These are phyloP conservation scores for Fusarium sp. DNA, from an alignment of 2,329 filamentous ascomycete species.

Conservation along the genomic window DNA sequence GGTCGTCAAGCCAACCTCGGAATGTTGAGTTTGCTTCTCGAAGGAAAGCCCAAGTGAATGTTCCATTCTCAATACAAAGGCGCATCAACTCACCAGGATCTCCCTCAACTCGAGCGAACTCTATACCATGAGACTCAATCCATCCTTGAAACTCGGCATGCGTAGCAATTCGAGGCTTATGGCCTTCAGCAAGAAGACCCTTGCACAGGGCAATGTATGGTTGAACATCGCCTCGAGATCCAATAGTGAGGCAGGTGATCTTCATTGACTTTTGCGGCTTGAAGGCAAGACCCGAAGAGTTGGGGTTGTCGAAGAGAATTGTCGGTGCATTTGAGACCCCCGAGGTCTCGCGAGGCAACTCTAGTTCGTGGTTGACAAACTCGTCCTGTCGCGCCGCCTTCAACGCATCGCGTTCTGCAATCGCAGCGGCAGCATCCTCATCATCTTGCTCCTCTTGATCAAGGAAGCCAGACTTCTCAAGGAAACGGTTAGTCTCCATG, in stretches of 20 bases:
- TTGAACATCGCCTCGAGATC: conserved; percentile 94
- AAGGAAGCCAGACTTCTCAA: conserved; percentile 77
- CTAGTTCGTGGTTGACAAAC: conserved; percentile 64
- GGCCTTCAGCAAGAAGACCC: conserved; percentile 87
- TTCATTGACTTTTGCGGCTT: conserved; percentile 84
- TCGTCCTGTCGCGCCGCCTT: conserved; percentile 76
- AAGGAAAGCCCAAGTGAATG: conserved; percentile 93
- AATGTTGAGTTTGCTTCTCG: conserved; percentile 89
- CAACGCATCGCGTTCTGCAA: conserved; percentile 84
- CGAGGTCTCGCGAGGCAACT: conserved; percentile 62
- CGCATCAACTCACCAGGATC: conserved; percentile 96
- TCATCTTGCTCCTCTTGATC: conserved; percentile 77
- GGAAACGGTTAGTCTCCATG: conserved; percentile 78
- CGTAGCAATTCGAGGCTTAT: conserved; percentile 88
- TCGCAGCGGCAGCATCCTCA: conserved; percentile 80
- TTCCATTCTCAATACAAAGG: conserved; percentile 95
- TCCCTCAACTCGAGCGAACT: conserved; percentile 88
- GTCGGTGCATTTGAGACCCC: conserved; percentile 72
- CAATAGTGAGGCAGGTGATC: conserved; percentile 95
- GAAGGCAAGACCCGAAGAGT: conserved; percentile 89
- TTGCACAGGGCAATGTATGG: conserved; percentile 98
- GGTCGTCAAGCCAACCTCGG: conserved; percentile 92
- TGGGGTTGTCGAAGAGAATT: conserved; percentile 89
- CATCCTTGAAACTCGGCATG: conserved; percentile 90
- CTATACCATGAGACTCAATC: conserved; percentile 93